phyloP scores from a whole-genome alignment of 257 asterid genomes.

The Apocynum venetum region DNA sequence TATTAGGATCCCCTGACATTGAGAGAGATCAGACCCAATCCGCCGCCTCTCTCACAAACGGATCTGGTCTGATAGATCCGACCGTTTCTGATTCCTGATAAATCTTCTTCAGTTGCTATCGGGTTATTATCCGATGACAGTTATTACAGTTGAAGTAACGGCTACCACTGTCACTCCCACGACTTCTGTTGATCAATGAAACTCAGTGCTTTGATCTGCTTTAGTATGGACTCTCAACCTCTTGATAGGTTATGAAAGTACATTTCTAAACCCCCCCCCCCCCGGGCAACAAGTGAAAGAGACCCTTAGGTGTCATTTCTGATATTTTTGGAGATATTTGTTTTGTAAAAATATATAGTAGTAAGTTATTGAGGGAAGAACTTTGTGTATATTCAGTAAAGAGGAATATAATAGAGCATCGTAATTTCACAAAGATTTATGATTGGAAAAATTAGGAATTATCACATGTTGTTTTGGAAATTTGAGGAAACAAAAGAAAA shows the following conservation, averaged over 20 bases:
- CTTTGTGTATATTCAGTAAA: too few relatives aligned
- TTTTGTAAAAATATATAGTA: too few relatives aligned
- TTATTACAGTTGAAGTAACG: background rate
- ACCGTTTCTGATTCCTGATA: too few relatives aligned
- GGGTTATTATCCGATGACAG: background rate
- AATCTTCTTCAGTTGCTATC: background rate
- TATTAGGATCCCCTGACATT: constrained; percentile 39
- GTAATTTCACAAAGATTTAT: too few relatives aligned
- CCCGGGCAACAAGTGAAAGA: background rate
- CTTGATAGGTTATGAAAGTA: background rate
- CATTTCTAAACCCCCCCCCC: background rate
- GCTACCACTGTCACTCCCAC: background rate
- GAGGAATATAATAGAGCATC: too few relatives aligned
- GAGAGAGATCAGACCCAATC: background rate
- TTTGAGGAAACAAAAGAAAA: too few relatives aligned
- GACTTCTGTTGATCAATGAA: background rate
- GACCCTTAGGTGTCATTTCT: background rate
- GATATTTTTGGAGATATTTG: background rate
- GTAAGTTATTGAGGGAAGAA: too few relatives aligned
- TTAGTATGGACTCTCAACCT: background rate
- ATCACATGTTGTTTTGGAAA: too few relatives aligned
- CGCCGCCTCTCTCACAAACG: background rate
- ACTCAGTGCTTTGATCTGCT: background rate
- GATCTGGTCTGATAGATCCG: background rate
- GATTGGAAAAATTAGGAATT: too few relatives aligned